These are phyloP conservation scores for Boletales sp. DNA, from an alignment of 768 basidiomycete species.

Conservation along the genomic window DNA sequence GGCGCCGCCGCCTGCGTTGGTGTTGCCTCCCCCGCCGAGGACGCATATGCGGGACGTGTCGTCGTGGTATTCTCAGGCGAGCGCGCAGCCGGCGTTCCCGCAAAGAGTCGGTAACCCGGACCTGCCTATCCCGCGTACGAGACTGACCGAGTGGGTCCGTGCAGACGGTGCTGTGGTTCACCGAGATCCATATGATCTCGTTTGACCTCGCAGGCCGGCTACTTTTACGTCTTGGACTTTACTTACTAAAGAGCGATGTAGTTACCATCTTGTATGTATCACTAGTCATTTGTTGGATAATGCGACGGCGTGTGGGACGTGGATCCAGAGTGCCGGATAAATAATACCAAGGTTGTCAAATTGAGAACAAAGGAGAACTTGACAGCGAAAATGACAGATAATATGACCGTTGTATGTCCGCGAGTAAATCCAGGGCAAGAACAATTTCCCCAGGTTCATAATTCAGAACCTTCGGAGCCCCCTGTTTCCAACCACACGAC, in stretches of 20 bases:
- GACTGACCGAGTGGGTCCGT: slow-evolving; percentile 49
- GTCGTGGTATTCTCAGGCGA: slow-evolving; percentile 24
- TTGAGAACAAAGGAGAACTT: slow-evolving; percentile 8
- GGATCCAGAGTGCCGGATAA: neutral
- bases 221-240: neutral
- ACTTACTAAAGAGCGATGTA: neutral
- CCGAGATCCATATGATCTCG: slow-evolving; percentile 13
- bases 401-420: slow-evolving; percentile 5
- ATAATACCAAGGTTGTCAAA: slow-evolving; percentile 5
- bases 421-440: slow-evolving; percentile 8
- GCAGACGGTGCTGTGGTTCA: slow-evolving; percentile 36
- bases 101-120: slow-evolving; percentile 23
- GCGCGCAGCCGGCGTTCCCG: no score
- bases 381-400: slow-evolving; percentile 9
- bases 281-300: slow-evolving; percentile 6
- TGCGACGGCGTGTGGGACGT: no score
- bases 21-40: slow-evolving; percentile 32
- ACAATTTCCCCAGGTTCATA: slow-evolving; percentile 20
- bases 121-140: slow-evolving; percentile 52
- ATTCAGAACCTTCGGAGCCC: slow-evolving; percentile 31
- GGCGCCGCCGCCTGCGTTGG: slow-evolving; percentile 15
- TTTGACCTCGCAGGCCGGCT: neutral
- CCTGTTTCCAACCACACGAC: slow-evolving; percentile 34
- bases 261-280: slow-evolving; percentile 8
- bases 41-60: slow-evolving; percentile 22